Base-by-base conservation (phyloP, 2,329 filamentous ascomycete genomes). In the Beauveria pseudobassiana region DNA sequence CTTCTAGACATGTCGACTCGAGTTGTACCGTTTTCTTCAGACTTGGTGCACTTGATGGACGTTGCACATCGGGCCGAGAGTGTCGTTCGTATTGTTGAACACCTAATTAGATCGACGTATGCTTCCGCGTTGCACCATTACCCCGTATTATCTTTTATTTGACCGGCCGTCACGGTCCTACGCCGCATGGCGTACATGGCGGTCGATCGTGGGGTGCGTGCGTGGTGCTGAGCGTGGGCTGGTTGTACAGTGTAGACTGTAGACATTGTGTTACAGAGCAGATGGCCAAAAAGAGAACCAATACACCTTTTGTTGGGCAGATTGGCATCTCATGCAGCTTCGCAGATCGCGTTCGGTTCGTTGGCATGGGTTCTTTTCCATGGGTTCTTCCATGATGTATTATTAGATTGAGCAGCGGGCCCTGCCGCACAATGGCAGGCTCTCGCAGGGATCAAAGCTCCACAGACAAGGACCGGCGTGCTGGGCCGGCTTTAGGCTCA, bases 331-430 rank as follows among this genome's bases (percentile, higher is more conserved):
- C 34, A 46, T 46, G 45, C 24, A 43, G 24, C 56, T 52, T 59
- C 48, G 56, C 40, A 52, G 38, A 59, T 59, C 48, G 9, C 26
- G 28, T 14, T 24, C 30, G 26, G 42, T 18, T 48, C 43, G 22
- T 43, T 22, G 26, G 7, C 38, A 42, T 45, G 57, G 48, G 48
- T 42, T 43, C 16, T 20, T 43, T 20, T 43, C 34, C n/a, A 20
- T 43, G 16, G 16, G 9, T n/a, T 5, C 24, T 26, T 20, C 28
- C 5, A 6, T 7, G 40, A 34, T 60, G 14, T 59, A 60, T 60
- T 38, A 58, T 58, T 51, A 51, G 46, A 60, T 54, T 14, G 42
- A 48, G 48, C 46, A 53, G 58, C 49, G 58, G 58, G 58, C 58
- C 58, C 52, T 52, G 48, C 57, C 48, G 49, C 38, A 24, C 20